A percentile compares a stretch with the other conserved stretches of the same genome.
phyloP scores from a whole-genome alignment of 441 rosid species.

The Jatropha podagrica region DNA sequence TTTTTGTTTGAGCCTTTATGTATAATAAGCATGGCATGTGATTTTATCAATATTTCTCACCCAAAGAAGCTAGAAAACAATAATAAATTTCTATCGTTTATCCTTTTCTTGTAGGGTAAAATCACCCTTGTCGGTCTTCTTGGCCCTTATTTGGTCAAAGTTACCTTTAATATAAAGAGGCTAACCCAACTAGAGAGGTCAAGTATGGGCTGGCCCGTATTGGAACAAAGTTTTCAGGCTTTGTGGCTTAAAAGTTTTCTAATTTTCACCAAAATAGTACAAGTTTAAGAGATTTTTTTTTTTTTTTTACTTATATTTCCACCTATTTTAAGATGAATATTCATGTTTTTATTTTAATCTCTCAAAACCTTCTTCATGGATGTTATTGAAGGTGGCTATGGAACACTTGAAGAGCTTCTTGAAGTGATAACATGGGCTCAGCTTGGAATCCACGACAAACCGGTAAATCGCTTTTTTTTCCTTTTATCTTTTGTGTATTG shows the following conservation, averaged over 20 bases:
- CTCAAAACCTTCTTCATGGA: not conserved
- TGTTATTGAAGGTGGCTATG: slow-evolving; percentile 74
- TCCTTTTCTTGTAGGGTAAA: not conserved
- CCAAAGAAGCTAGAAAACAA: too few relatives aligned
- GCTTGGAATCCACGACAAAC: slow-evolving; percentile 92
- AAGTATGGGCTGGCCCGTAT: not conserved
- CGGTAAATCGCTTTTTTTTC: slow-evolving; percentile 38
- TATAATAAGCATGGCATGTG: not conserved
- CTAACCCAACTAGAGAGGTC: not conserved
- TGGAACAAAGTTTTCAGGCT: not conserved
- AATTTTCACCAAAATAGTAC: too few relatives aligned
- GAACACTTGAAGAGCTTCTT: slow-evolving; percentile 91
- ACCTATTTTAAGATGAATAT: too few relatives aligned
- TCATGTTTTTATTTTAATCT: too few relatives aligned
- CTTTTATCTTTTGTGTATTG: too few relatives aligned
- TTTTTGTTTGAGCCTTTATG: slow-evolving; percentile 11
- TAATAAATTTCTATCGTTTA: too few relatives aligned
- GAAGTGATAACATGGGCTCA: slow-evolving; percentile 93
- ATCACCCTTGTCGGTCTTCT: not conserved
- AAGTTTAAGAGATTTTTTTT: too few relatives aligned
- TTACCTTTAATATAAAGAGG: not conserved
- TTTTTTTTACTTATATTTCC: too few relatives aligned
- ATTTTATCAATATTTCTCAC: not conserved
- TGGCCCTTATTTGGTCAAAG: not conserved
- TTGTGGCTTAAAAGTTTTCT: too few relatives aligned